A percentile compares a stretch with the other conserved stretches of the same genome.
phyloP scores from a whole-genome alignment of 129 eudicot genomes.

The Apium graveolens region DNA sequence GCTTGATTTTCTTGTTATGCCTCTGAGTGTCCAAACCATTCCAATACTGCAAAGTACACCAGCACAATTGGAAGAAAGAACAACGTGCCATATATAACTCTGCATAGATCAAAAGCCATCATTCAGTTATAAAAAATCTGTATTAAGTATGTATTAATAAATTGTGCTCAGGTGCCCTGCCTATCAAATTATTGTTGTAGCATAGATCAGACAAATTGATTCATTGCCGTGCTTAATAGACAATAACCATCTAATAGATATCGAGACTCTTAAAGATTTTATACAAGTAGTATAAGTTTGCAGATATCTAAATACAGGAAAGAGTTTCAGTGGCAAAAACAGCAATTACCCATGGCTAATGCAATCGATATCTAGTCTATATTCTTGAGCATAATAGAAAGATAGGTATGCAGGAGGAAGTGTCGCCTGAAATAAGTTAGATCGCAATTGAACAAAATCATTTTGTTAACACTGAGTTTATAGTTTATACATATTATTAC shows the following conservation, averaged over 20 bases:
- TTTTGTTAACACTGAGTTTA: no score
- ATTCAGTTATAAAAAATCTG: neutral
- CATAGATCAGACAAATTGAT: no score
- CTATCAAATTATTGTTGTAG: no score
- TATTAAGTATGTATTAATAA: neutral
- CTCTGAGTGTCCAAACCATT: neutral
- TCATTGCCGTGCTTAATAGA: no score
- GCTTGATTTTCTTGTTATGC: no score
- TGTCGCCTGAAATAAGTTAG: slow-evolving; percentile 46
- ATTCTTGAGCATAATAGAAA: slow-evolving; percentile 68
- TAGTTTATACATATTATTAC: no score
- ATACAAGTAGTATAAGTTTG: no score
- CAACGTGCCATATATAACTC: slow-evolving; percentile 60
- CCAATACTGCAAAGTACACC: slow-evolving; percentile 47
- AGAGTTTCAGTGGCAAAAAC: neutral
- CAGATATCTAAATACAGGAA: neutral
- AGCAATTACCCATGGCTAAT: slow-evolving; percentile 71
- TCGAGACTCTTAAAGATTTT: no score
- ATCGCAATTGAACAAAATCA: neutral
- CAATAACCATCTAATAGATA: no score
- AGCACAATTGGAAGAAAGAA: slow-evolving; percentile 53
- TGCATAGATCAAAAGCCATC: slow-evolving; percentile 10
- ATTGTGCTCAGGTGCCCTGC: no score
- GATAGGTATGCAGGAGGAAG: slow-evolving; percentile 80
- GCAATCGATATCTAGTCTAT: slow-evolving; percentile 65